These are phyloP conservation scores for Cryptosporidium meleagridis DNA, from an alignment of 169 alveolate genomes.

Conservation along the genomic window DNA sequence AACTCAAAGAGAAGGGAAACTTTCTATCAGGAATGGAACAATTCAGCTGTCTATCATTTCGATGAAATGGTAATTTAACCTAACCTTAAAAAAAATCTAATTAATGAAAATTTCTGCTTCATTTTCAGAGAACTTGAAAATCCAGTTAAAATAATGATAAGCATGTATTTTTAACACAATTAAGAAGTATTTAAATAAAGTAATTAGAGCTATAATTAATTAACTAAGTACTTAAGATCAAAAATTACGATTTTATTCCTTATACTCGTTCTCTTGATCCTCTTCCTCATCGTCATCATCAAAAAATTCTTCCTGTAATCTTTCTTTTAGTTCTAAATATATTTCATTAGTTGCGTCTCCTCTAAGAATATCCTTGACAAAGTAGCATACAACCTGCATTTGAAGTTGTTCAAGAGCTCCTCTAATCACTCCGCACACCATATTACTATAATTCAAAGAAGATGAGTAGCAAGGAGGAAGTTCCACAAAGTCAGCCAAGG, in stretches of 20 bases:
- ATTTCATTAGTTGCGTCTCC: conserved; percentile 87
- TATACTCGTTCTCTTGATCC: conserved; percentile 47
- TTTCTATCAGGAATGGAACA: conserved; percentile 41
- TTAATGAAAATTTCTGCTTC: neutral
- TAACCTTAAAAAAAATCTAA: neutral
- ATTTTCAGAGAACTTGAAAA: neutral
- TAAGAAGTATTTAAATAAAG: neutral
- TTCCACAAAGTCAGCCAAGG: conserved; percentile 89
- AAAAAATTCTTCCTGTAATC: conserved; percentile 56
- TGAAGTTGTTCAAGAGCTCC: conserved; percentile 90
- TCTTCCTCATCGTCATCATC: conserved; percentile 63
- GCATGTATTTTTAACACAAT: neutral
- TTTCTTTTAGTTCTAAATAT: conserved; percentile 79
- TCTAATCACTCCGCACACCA: conserved; percentile 88
- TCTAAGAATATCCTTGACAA: conserved; percentile 83
- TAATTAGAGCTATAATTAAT: conserved; percentile 7
- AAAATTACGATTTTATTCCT: neutral
- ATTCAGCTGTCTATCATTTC: conserved; percentile 14
- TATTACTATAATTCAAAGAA: conserved; percentile 83
- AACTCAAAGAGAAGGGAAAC: neutral
- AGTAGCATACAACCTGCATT: conserved; percentile 82
- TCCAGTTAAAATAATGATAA: neutral
- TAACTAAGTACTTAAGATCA: neutral
- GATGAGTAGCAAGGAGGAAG: conserved; percentile 84
- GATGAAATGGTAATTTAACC: conserved; percentile 30